Percentiles rank a stretch among this genome's conserved stretches.
These are phyloP conservation scores for Irpex lacteus DNA, from an alignment of 1,284 basidiomycete species.

Conservation along the genomic window DNA sequence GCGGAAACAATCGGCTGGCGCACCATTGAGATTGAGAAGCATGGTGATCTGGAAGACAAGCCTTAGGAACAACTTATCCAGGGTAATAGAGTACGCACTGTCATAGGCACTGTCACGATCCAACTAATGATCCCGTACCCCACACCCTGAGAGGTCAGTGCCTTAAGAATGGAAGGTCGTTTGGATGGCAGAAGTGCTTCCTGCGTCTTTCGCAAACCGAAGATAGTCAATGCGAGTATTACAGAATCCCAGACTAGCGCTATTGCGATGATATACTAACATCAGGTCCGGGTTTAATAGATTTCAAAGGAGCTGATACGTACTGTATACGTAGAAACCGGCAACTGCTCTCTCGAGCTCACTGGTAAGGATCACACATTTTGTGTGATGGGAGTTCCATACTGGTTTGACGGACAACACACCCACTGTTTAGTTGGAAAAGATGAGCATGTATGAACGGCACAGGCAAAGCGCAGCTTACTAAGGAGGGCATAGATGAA, in stretches of 20 bases:
- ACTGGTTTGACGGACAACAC: background rate
- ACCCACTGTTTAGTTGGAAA: background rate
- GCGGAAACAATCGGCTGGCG: too few relatives aligned
- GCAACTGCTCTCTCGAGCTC: background rate
- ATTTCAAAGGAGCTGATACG: background rate
- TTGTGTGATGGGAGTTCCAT: background rate
- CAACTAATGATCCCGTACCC: background rate
- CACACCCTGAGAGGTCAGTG: background rate
- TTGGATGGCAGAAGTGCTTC: background rate
- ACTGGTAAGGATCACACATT: background rate
- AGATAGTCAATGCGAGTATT: constrained; percentile 1
- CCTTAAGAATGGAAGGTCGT: background rate
- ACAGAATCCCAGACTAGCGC: constrained; percentile 1
- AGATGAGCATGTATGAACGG: background rate
- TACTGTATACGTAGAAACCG: constrained; percentile 6
- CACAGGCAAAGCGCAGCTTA: background rate
- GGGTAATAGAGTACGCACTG: constrained; percentile 1
- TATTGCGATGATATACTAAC: background rate
- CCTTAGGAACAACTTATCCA: background rate
- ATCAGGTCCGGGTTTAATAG: background rate
- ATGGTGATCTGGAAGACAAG: background rate
- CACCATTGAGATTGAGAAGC: constrained; percentile 2
- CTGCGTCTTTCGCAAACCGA: background rate
- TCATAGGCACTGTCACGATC: background rate
- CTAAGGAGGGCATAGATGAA: constrained; percentile 4